Conservation (phyloP, 1,139 yeast genomes). For the Hansenula anomala region DNA sequence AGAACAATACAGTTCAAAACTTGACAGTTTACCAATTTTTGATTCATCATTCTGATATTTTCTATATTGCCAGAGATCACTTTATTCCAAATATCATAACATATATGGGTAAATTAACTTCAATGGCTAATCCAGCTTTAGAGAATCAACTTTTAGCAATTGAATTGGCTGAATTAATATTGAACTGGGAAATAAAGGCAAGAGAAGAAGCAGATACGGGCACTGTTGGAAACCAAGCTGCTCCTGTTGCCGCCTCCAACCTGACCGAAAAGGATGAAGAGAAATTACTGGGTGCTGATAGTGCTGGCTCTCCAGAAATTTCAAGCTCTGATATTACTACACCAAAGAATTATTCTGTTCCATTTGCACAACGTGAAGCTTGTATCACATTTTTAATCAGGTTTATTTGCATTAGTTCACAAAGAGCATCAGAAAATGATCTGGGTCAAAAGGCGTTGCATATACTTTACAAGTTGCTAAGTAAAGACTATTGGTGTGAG, state of each 20-base stretch:
- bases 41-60: constrained; percentile 79
- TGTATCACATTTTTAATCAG: constrained; percentile 88
- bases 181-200: constrained; percentile 71
- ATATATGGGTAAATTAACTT: constrained; percentile 92
- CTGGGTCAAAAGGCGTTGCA: constrained; percentile 78
- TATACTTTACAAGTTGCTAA: constrained; percentile 66
- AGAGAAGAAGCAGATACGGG: constrained; percentile 19
- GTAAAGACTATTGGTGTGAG: constrained; percentile 79
- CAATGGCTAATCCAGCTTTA: constrained; percentile 70
- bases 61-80: constrained; percentile 83
- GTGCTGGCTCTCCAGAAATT: constrained; percentile 13
- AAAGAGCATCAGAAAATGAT: constrained; percentile 79
- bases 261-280: constrained; percentile 18
- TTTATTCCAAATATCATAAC: constrained; percentile 85
- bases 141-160: constrained; percentile 86
- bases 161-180: constrained; percentile 79
- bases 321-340: constrained; percentile 20
- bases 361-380: constrained; percentile 81
- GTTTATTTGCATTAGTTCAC: constrained; percentile 83
- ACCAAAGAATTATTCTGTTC: constrained; percentile 46
- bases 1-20: constrained; percentile 83
- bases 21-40: constrained; percentile 74
- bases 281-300: constrained; percentile 10
- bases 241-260: constrained; percentile 11
- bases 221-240: constrained; percentile 8